phyloP scores from a whole-genome alignment of 176 grass and related monocot genomes.

The Phoenix roebelenii region DNA sequence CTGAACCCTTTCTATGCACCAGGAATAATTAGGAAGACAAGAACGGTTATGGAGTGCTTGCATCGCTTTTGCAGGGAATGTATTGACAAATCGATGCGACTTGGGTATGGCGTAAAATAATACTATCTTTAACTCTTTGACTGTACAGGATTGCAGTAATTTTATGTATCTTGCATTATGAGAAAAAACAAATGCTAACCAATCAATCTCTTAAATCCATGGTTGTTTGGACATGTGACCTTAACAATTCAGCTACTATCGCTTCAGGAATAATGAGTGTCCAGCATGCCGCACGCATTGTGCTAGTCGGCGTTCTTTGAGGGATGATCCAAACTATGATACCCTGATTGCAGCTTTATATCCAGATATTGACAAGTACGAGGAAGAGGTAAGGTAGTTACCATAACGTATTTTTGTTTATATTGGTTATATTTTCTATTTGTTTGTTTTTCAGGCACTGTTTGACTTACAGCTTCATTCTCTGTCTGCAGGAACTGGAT shows the following conservation, averaged over 20 bases:
- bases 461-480: neutral
- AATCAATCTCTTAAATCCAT: too few relatives aligned
- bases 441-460: neutral
- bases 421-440: neutral
- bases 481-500: constrained; percentile 6
- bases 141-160: neutral
- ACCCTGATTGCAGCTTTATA: constrained; percentile 8
- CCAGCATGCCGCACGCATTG: constrained; percentile 18
- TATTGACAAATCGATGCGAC: constrained; percentile 88
- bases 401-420: too few relatives aligned
- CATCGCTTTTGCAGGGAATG: constrained; percentile 84
- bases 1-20: constrained; percentile 8
- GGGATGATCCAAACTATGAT: constrained; percentile 15
- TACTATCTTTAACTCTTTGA: neutral
- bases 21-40: constrained; percentile 83
- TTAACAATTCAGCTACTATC: neutral
- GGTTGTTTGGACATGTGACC: neutral
- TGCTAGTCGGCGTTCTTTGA: constrained; percentile 20
- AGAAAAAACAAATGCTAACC: too few relatives aligned
- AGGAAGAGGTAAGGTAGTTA: constrained; percentile 4
- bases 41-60: constrained; percentile 82
- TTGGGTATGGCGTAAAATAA: constrained; percentile 34
- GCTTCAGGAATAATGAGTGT: constrained; percentile 12
- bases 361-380: constrained; percentile 17
- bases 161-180: too few relatives aligned